phyloP scores from a whole-genome alignment of 1,284 basidiomycete genomes.

The Fomes fomentarius region DNA sequence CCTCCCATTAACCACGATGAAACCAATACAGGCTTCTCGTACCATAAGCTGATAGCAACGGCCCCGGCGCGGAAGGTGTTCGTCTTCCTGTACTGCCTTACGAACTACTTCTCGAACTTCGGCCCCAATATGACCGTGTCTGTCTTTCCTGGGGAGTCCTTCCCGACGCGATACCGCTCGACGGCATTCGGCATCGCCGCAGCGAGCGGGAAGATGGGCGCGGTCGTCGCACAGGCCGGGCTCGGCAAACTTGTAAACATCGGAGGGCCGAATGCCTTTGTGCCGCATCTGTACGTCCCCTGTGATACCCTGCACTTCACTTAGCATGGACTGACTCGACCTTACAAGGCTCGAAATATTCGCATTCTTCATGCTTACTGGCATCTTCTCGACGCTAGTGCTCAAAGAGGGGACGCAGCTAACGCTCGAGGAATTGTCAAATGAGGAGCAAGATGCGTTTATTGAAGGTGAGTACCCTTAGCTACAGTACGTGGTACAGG shows the following conservation, averaged over 20 bases:
- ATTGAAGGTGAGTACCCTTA: slow-evolving; percentile 32
- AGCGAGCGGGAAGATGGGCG: slow-evolving; percentile 70
- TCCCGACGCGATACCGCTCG: slow-evolving; percentile 75
- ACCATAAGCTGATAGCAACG: slow-evolving; percentile 53
- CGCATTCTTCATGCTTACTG: slow-evolving; percentile 63
- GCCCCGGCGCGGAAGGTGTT: slow-evolving; percentile 46
- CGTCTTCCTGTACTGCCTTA: slow-evolving; percentile 64
- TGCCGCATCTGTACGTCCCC: slow-evolving; percentile 38
- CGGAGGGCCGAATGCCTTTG: slow-evolving; percentile 45
- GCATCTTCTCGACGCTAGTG: slow-evolving; percentile 60
- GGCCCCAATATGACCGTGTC: slow-evolving; percentile 79
- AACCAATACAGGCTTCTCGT: slow-evolving; percentile 51
- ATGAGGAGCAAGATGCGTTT: slow-evolving; percentile 54
- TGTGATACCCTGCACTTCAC: neutral
- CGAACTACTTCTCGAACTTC: slow-evolving; percentile 59
- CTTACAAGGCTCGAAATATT: slow-evolving; percentile 57
- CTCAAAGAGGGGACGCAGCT: slow-evolving; percentile 63
- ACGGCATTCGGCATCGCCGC: slow-evolving; percentile 75
- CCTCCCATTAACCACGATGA: neutral
- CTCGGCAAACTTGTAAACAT: slow-evolving; percentile 52
- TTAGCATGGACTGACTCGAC: no score
- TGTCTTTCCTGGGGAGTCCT: slow-evolving; percentile 71
- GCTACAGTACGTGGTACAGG: neutral
- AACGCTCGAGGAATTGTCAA: slow-evolving; percentile 60
- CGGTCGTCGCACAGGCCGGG: slow-evolving; percentile 68